Percentiles rank a stretch among this genome's conserved stretches.
Evolutionary conservation across 495 filamentous ascomycete species (phyloP).

Genomic region (Penicillium canariense): DNA sequence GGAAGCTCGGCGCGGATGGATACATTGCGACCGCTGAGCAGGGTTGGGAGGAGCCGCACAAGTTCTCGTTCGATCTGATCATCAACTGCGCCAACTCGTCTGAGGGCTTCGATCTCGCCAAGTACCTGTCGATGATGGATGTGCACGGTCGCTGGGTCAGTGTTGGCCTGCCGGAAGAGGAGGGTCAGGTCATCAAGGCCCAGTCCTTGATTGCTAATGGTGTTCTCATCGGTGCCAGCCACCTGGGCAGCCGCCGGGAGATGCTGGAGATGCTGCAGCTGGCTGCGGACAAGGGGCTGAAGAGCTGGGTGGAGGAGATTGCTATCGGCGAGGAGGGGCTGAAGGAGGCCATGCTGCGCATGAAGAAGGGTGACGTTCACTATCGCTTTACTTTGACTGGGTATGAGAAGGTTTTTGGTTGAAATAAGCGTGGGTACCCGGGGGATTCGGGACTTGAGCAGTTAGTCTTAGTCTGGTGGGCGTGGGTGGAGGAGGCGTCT

Average conservation of each 20-base stretch:
- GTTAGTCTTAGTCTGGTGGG: too few relatives aligned
- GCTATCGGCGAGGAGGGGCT: slow-evolving; percentile 68
- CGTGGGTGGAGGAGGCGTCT: background rate
- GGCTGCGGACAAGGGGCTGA: slow-evolving; percentile 76
- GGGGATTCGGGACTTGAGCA: background rate
- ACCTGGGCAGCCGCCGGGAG: slow-evolving; percentile 79
- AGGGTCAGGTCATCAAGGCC: slow-evolving; percentile 70
- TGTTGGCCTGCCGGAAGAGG: slow-evolving; percentile 79
- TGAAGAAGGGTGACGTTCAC: slow-evolving; percentile 69
- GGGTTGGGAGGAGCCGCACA: slow-evolving; percentile 56
- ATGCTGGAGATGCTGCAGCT: slow-evolving; percentile 80
- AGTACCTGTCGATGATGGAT: slow-evolving; percentile 76
- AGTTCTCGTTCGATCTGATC: slow-evolving; percentile 69
- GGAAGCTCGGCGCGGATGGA: slow-evolving; percentile 67
- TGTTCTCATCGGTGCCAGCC: slow-evolving; percentile 74
- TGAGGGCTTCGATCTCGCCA: slow-evolving; percentile 62
- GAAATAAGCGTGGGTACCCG: background rate
- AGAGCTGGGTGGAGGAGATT: slow-evolving; percentile 78
- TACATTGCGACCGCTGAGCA: slow-evolving; percentile 67
- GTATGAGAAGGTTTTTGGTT: slow-evolving; percentile 62
- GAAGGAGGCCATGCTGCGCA: slow-evolving; percentile 61
- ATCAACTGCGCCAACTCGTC: slow-evolving; percentile 71
- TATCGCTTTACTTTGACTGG: slow-evolving; percentile 66
- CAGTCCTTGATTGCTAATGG: slow-evolving; percentile 76
- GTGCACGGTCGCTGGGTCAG: slow-evolving; percentile 81